Base-by-base conservation (phyloP, 495 filamentous ascomycete genomes). In the Penicillium longicatenatum region DNA sequence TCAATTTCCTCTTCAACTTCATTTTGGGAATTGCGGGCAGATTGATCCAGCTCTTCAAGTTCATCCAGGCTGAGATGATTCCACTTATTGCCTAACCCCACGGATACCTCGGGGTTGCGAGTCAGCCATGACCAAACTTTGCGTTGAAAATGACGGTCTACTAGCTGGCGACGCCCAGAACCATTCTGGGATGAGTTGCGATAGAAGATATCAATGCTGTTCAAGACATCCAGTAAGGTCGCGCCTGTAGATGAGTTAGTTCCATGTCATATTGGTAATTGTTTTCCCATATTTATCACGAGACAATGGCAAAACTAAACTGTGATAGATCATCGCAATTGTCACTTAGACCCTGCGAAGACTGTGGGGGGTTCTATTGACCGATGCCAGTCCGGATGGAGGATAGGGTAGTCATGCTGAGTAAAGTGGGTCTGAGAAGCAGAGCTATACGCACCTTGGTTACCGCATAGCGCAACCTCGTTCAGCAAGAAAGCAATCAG, bases 401-500 rank as follows among this genome's bases (percentile, higher is more conserved):
- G n/a, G 39, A 52, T 45, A 26, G 21, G 12, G 50, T 33, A n/a
- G 50, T 33, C 17, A 52, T 45, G 37, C 56, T 17, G 53, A 37
- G 48, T 62, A 57, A 63, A 65, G 64, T 65, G 67, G 67, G 64
- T 68, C 64, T 60, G 21, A 37, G 50, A 6, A 17, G 7, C 16
- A 52, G 48, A 59, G 53, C 59, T 62, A 61, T 50, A 82, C 89
- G 74, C 71, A 93, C 90, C 90, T 76, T 82, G 78, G 57, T 82
- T 81, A 30, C 90, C 89, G 51, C 75, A 76, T 42, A 87, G 75
- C 35, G 89, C 88, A 67, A 93, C 87, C 76, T 89, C 87, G 19
- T 82, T 80, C 45, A 93, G 72, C 47, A 93, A 72, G 65, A 83
- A 85, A 60, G 88, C 81, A 47, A 92, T 84, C 70, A 94, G 72